Evolutionary conservation across 2,329 filamentous ascomycete species (phyloP).

Genomic region (Ophiostoma novo-ulmi): DNA sequence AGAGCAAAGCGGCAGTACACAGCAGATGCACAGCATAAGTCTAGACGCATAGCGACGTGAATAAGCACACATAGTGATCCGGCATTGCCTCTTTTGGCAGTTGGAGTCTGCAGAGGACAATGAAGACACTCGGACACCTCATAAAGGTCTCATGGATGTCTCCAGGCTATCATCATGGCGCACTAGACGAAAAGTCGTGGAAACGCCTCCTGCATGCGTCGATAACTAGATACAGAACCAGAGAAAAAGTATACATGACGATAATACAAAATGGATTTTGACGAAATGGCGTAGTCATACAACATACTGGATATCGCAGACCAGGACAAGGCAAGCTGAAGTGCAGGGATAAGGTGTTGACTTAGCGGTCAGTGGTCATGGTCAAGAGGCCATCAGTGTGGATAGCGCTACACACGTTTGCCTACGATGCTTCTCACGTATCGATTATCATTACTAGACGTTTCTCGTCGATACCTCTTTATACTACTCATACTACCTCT

Average conservation of each 20-base stretch:
- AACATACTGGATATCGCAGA: not conserved
- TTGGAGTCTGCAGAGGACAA: not conserved
- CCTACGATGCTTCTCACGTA: not conserved
- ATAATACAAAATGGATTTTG: not conserved
- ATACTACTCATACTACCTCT: not conserved
- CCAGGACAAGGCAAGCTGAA: not conserved
- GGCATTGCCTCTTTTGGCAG: not conserved
- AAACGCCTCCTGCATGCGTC: constrained; percentile 5
- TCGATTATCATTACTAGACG: too few species aligned
- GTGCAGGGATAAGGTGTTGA: not conserved
- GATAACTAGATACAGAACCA: not conserved
- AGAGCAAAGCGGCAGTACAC: not conserved
- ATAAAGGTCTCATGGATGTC: not conserved
- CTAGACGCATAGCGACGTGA: not conserved
- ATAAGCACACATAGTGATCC: not conserved
- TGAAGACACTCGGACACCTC: not conserved
- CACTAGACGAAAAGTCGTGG: not conserved
- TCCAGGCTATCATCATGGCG: not conserved
- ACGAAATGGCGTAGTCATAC: constrained; percentile 13
- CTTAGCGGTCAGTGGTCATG: not conserved
- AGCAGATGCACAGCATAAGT: not conserved
- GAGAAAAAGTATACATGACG: not conserved
- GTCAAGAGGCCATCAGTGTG: not conserved
- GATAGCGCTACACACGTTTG: not conserved
- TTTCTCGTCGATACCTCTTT: not conserved